phyloP scores from a whole-genome alignment of 805 yeast species.

The Zygosaccharomyces kombuchaensis region DNA sequence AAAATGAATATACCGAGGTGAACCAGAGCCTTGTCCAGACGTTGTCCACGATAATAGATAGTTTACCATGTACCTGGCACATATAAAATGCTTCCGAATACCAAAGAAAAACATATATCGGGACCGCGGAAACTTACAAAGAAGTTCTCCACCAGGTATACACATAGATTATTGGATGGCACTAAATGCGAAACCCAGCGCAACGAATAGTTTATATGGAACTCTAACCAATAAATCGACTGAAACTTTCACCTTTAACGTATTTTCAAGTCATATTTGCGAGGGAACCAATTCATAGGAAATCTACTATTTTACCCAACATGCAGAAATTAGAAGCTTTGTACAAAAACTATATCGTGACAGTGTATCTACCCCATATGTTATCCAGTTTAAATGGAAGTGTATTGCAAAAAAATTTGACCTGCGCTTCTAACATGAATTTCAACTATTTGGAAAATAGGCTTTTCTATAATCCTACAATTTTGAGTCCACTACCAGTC shows the following conservation, averaged over 20 bases:
- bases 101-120: constrained; percentile 17
- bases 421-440: constrained; percentile 31
- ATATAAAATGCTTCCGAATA: constrained; percentile 28
- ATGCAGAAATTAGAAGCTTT: constrained; percentile 36
- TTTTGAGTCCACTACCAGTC: constrained; percentile 66
- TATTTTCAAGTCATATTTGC: constrained; percentile 46
- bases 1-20: constrained; percentile 26
- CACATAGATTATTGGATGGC: constrained; percentile 61
- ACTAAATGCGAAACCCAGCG: constrained; percentile 47
- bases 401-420: constrained; percentile 19
- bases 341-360: constrained; percentile 24
- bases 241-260: constrained; percentile 19
- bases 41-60: constrained; percentile 16
- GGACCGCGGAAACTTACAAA: constrained; percentile 27
- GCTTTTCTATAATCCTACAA: constrained; percentile 48
- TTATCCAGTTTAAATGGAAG: constrained; percentile 21
- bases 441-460: constrained; percentile 42
- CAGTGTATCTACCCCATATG: constrained; percentile 26
- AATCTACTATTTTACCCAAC: constrained; percentile 42
- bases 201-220: constrained; percentile 34
- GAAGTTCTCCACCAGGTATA: constrained; percentile 45
- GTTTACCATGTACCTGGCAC: constrained; percentile 30
- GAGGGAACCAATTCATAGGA: constrained; percentile 53
- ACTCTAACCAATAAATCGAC: constrained; percentile 26
- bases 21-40: constrained; percentile 11